Base-by-base conservation (phyloP, 2,329 filamentous ascomycete species). In the Hirsutella minnesotensis region DNA sequence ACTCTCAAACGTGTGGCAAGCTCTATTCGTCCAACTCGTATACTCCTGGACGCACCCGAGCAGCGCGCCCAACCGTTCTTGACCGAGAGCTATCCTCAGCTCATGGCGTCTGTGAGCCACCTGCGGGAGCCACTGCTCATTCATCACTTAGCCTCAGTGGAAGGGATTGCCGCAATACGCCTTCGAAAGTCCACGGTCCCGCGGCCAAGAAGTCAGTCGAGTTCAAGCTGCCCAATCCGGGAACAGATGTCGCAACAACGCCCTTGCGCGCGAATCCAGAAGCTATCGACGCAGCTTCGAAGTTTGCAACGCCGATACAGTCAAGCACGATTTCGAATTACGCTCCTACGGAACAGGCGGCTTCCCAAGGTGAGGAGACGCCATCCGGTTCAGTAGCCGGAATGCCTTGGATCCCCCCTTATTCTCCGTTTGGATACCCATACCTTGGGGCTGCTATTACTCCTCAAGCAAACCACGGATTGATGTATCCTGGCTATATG, bases 401-500 rank as follows among this genome's bases (percentile, higher is more conserved):
- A 13, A 49, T 53, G 46, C 39, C 47, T 15, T 52, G 51, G 50
- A 41, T 51, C 40, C 42, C 45, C 30, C 36, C 46, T n/a, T 53
- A 50, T 31, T 31, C 40, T 2, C 44, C 36, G 1, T 50, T 41
- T 16, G 42, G 40, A 5, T 51, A 47, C 21, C 48, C 47, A 5
- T 50, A 51, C 41, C 44, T 48, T 45, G 42, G 38, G 29, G 37
- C 42, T 18, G 48, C 51, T 1, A 50, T 53, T 43, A 52, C 47
- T 8, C 51, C 51, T 31, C 50, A 53, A 18, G 37, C 43, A 13
- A 49, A 38, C 5, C 46, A 46, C 8, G 47, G 43, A 15, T 16
- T 53, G 9, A 43, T 55, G 38, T 56, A 54, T 39, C 38, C 47
- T 18, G 45, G 46, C n/a, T 56, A 53, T 39, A 47, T 49, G 46